Evolutionary conservation across 148 eudicot species (phyloP).

Genomic region (Persicaria maculosa): DNA sequence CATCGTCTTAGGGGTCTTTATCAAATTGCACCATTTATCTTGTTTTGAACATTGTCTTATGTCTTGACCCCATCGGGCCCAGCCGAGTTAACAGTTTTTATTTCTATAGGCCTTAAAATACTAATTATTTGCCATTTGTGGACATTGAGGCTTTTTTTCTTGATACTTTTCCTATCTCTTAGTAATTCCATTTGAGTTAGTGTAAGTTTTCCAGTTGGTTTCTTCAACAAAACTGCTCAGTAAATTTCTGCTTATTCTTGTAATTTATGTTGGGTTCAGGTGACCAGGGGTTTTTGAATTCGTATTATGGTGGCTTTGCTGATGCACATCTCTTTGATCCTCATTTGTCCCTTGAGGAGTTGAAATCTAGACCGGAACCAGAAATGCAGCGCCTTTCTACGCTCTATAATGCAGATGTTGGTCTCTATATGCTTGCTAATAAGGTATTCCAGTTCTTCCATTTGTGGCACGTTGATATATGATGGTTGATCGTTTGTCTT

Average conservation of each 20-base stretch:
- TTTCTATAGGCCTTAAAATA: not conserved
- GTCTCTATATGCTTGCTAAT: slow-evolving; percentile 98
- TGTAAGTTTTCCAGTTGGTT: slow-evolving; percentile 1
- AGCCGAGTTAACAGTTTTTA: too few species aligned
- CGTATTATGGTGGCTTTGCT: slow-evolving; percentile 77
- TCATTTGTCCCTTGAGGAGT: slow-evolving; percentile 35
- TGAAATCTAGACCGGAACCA: slow-evolving; percentile 55
- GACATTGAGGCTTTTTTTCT: not conserved
- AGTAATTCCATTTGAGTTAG: not conserved
- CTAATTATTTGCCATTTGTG: not conserved
- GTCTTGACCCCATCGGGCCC: too few species aligned
- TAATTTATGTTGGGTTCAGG: slow-evolving; percentile 34
- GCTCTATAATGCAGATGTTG: slow-evolving; percentile 97
- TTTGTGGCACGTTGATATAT: not conserved
- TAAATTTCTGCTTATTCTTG: not conserved
- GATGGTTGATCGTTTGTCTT: not conserved
- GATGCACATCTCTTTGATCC: slow-evolving; percentile 87
- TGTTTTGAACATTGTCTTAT: too few species aligned
- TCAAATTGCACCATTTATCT: too few species aligned
- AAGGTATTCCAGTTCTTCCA: slow-evolving; percentile 44
- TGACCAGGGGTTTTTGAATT: slow-evolving; percentile 94
- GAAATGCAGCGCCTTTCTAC: slow-evolving; percentile 97
- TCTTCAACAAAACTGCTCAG: not conserved
- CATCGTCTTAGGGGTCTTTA: too few species aligned
- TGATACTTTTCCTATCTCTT: not conserved